A percentile compares a stretch with the other conserved stretches of the same genome.
These are phyloP conservation scores for Pseudogymnoascus sp. DNA, from an alignment of 2,329 filamentous ascomycete genomes.

Conservation along the genomic window DNA sequence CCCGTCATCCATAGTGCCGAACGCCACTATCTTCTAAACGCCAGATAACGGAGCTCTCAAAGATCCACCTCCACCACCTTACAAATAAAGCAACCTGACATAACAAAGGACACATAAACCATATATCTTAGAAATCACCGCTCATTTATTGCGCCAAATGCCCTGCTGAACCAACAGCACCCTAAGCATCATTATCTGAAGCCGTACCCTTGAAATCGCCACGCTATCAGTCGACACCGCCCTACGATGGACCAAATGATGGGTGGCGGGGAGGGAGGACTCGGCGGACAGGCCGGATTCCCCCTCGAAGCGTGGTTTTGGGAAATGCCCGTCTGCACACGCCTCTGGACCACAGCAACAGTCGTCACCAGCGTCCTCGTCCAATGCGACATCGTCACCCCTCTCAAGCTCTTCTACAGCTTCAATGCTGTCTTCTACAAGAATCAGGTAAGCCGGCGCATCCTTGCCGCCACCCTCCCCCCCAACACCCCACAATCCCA, in stretches of 20 bases:
- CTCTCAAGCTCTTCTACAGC: constrained; percentile 96
- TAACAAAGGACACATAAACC: neutral
- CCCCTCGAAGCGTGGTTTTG: constrained; percentile 97
- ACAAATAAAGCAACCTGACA: neutral
- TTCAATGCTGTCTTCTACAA: constrained; percentile 86
- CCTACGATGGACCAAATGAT: constrained; percentile 30
- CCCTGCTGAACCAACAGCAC: constrained; percentile 1
- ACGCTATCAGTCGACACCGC: neutral
- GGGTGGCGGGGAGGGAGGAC: constrained; percentile 26
- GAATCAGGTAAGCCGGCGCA: constrained; percentile 60
- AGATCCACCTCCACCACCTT: neutral
- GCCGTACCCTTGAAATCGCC: neutral
- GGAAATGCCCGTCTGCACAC: constrained; percentile 93
- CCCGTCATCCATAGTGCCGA: neutral
- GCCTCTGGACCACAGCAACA: constrained; percentile 94
- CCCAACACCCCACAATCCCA: neutral
- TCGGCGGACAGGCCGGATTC: constrained; percentile 51
- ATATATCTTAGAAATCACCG: neutral
- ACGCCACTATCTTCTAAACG: neutral
- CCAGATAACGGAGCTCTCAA: constrained; percentile 2
- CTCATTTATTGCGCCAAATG: neutral
- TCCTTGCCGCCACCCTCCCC: neutral
- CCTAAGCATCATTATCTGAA: neutral
- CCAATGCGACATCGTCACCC: constrained; percentile 85
- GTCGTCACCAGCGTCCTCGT: constrained; percentile 81